phyloP scores from a whole-genome alignment of 2,329 filamentous ascomycete genomes.

The Beauveria varroae region DNA sequence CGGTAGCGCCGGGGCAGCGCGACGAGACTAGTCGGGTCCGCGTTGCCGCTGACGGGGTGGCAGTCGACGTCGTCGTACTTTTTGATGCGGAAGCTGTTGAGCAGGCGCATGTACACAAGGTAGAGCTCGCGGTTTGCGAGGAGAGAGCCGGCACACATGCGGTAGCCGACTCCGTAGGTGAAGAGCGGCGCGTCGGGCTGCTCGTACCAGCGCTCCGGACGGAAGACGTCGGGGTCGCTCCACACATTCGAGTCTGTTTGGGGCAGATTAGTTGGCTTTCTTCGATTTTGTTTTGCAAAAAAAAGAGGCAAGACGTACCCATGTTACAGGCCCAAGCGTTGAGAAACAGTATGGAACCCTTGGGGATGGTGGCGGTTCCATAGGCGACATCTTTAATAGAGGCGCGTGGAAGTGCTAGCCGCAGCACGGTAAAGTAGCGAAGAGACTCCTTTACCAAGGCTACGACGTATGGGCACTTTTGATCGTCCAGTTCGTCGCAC shows the following conservation, averaged over 20 bases:
- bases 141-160: slow-evolving; percentile 55
- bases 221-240: slow-evolving; percentile 50
- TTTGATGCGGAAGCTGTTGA: slow-evolving; percentile 54
- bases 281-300: background rate
- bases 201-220: slow-evolving; percentile 53
- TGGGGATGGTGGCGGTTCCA: slow-evolving; percentile 49
- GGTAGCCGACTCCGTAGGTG: slow-evolving; percentile 55
- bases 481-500: slow-evolving; percentile 54
- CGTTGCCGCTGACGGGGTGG: slow-evolving; percentile 51
- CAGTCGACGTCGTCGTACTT: slow-evolving; percentile 47
- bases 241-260: slow-evolving; percentile 43
- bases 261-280: background rate
- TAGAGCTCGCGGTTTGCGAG: slow-evolving; percentile 60
- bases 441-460: slow-evolving; percentile 56
- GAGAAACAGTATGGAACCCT: slow-evolving; percentile 56
- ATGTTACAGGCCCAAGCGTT: slow-evolving; percentile 65
- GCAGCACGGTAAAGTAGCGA: slow-evolving; percentile 55
- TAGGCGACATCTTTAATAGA: slow-evolving; percentile 54
- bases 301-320: slow-evolving; percentile 34
- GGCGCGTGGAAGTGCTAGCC: slow-evolving; percentile 53
- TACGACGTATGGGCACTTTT: slow-evolving; percentile 55
- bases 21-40: slow-evolving; percentile 55
- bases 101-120: slow-evolving; percentile 52
- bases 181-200: slow-evolving; percentile 54
- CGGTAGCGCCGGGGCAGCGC: slow-evolving; percentile 52